phyloP scores from a whole-genome alignment of 495 filamentous ascomycete species.

The Penicillium samsonianum region DNA sequence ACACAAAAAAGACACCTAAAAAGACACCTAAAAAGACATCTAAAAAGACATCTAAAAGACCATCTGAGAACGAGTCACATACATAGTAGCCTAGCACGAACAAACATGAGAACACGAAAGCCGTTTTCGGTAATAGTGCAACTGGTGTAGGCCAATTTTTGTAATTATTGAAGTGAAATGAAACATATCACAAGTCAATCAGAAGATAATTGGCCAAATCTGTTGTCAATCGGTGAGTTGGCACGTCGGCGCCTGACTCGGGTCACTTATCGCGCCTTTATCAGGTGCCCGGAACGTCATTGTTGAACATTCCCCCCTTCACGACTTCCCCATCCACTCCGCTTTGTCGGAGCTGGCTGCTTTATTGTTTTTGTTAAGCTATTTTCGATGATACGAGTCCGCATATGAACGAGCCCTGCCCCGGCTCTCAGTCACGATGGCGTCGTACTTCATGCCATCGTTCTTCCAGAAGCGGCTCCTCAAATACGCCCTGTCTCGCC shows the following conservation, averaged over 20 bases:
- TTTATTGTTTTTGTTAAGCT: not conserved
- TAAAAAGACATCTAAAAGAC: too few species aligned
- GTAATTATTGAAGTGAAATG: not conserved
- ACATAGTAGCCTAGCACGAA: not conserved
- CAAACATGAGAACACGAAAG: not conserved
- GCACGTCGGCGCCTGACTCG: slow-evolving; percentile 39
- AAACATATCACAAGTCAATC: not conserved
- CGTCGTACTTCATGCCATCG: slow-evolving; percentile 65
- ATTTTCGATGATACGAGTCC: slow-evolving; percentile 30
- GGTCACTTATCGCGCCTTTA: slow-evolving; percentile 35
- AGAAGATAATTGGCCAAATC: not conserved
- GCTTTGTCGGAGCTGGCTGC: slow-evolving; percentile 9
- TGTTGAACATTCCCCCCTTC: slow-evolving; percentile 14
- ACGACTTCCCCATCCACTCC: slow-evolving; percentile 15
- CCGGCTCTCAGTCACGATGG: slow-evolving; percentile 43
- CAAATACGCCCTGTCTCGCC: slow-evolving; percentile 73
- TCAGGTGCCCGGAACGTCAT: slow-evolving; percentile 38
- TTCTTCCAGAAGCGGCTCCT: slow-evolving; percentile 81
- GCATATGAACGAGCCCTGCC: slow-evolving; percentile 34
- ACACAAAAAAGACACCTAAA: too few species aligned
- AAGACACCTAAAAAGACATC: too few species aligned
- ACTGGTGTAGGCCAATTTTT: not conserved
- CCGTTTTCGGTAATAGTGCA: not conserved
- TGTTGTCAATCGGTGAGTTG: slow-evolving; percentile 15
- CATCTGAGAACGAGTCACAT: not conserved